A percentile compares a stretch with the other conserved stretches of the same genome.
These are phyloP conservation scores for Gnetum montanum DNA, from an alignment of 75 land plant genomes.

Conservation along the genomic window DNA sequence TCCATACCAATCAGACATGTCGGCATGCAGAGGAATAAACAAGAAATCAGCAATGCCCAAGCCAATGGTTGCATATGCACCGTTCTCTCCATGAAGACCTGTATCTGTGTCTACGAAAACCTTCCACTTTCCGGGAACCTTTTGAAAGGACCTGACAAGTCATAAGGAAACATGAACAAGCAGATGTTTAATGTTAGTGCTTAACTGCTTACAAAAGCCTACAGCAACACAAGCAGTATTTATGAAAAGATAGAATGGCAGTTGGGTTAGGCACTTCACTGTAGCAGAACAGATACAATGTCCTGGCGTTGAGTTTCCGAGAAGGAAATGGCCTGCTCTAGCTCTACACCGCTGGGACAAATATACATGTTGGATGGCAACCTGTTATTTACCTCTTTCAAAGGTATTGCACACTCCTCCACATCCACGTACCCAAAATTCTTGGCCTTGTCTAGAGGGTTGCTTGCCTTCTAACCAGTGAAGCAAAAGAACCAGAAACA, in stretches of 20 bases:
- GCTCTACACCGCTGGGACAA: conserved; percentile 5
- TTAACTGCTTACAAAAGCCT: background rate
- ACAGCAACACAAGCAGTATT: too few relatives aligned
- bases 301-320: conserved; percentile 5
- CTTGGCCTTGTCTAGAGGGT: conserved; percentile 1
- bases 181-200: background rate
- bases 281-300: conserved; percentile 1
- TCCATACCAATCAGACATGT: conserved; percentile 1
- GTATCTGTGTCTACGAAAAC: background rate
- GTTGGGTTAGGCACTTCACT: too few relatives aligned
- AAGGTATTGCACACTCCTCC: background rate
- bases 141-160: background rate
- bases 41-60: background rate
- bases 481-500: background rate
- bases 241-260: too few relatives aligned
- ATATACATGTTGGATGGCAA: conserved; percentile 7
- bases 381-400: background rate
- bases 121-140: background rate
- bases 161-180: background rate
- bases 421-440: background rate
- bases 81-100: background rate
- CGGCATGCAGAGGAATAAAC: background rate
- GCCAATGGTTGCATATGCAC: conserved; percentile 2
- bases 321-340: conserved; percentile 4
- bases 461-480: too few relatives aligned